Evolutionary conservation across 2,329 filamentous ascomycete species (phyloP).

Genomic region (Tolypocladium ovalisporum): DNA sequence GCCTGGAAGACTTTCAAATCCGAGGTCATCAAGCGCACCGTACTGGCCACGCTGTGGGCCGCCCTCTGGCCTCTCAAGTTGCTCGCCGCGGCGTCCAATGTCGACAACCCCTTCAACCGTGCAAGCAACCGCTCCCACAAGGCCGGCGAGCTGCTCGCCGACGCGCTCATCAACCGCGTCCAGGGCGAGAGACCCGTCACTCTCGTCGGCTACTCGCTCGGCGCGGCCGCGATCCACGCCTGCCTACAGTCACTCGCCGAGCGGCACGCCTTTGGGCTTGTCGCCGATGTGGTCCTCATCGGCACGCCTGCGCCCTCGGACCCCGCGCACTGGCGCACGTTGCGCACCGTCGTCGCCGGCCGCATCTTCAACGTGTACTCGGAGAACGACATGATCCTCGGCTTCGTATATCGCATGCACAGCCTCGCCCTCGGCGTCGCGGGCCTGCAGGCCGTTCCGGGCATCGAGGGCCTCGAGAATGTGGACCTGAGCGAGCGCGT

Average conservation of each 20-base stretch:
- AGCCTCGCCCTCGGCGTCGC: slow-evolving; percentile 76
- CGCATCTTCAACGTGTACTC: slow-evolving; percentile 83
- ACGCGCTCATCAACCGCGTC: slow-evolving; percentile 69
- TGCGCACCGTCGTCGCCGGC: slow-evolving; percentile 70
- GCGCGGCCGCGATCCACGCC: slow-evolving; percentile 71
- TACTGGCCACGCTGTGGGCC: slow-evolving; percentile 56
- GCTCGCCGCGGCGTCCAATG: slow-evolving; percentile 52
- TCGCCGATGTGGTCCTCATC: slow-evolving; percentile 76
- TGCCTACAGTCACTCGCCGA: slow-evolving; percentile 70
- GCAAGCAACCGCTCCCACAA: slow-evolving; percentile 70
- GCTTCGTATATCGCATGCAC: slow-evolving; percentile 76
- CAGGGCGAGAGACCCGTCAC: slow-evolving; percentile 76
- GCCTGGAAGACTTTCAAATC: slow-evolving; percentile 65
- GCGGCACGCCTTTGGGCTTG: slow-evolving; percentile 67
- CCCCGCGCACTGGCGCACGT: slow-evolving; percentile 60
- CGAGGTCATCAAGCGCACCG: slow-evolving; percentile 63
- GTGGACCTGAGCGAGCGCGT: slow-evolving; percentile 42
- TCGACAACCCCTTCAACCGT: slow-evolving; percentile 76
- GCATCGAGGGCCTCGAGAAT: slow-evolving; percentile 54
- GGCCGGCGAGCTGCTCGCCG: slow-evolving; percentile 68
- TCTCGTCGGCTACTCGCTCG: slow-evolving; percentile 71
- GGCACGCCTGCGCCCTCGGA: slow-evolving; percentile 70
- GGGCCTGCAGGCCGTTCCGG: slow-evolving; percentile 63
- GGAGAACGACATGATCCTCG: slow-evolving; percentile 77
- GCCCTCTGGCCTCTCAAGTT: slow-evolving; percentile 62